A percentile compares a stretch with the other conserved stretches of the same genome.
Conservation (phyloP, 1,139 yeast species). For the Yamadazyma sp. region DNA sequence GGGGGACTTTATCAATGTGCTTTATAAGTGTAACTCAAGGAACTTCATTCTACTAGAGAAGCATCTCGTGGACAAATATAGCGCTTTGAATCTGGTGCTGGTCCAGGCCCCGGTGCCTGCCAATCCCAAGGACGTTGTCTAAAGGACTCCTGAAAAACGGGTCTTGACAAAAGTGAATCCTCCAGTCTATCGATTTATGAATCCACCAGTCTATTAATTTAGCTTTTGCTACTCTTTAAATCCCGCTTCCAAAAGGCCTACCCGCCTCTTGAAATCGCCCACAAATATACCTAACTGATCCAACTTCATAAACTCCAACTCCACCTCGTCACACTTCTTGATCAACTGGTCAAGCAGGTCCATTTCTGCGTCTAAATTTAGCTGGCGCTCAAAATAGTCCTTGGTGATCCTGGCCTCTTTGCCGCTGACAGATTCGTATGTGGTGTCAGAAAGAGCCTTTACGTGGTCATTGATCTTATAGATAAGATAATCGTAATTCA, state of each 20-base stretch:
- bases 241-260: slow-evolving; percentile 26
- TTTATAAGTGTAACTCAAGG: slow-evolving; percentile 74
- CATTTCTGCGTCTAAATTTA: slow-evolving; percentile 43
- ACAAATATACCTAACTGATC: slow-evolving; percentile 61
- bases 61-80: slow-evolving; percentile 47
- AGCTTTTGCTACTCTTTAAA: slow-evolving; percentile 10
- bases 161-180: too few relatives aligned
- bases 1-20: slow-evolving; percentile 66
- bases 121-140: background rate
- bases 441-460: slow-evolving; percentile 35
- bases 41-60: slow-evolving; percentile 66
- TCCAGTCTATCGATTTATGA: too few relatives aligned
- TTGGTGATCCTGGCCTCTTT: slow-evolving; percentile 28
- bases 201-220: too few relatives aligned
- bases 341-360: slow-evolving; percentile 42
- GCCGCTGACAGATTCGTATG: slow-evolving; percentile 29
- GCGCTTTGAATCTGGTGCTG: slow-evolving; percentile 1
- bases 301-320: slow-evolving; percentile 62
- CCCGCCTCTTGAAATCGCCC: slow-evolving; percentile 34
- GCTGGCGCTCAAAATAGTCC: slow-evolving; percentile 37
- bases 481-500: slow-evolving; percentile 62
- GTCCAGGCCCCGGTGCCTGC: background rate
- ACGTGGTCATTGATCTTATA: slow-evolving; percentile 59
- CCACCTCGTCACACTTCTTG: slow-evolving; percentile 53
- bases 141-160: too few relatives aligned